Base-by-base conservation (phyloP, 176 grass and related monocot genomes). In the Musa schizocarpa region DNA sequence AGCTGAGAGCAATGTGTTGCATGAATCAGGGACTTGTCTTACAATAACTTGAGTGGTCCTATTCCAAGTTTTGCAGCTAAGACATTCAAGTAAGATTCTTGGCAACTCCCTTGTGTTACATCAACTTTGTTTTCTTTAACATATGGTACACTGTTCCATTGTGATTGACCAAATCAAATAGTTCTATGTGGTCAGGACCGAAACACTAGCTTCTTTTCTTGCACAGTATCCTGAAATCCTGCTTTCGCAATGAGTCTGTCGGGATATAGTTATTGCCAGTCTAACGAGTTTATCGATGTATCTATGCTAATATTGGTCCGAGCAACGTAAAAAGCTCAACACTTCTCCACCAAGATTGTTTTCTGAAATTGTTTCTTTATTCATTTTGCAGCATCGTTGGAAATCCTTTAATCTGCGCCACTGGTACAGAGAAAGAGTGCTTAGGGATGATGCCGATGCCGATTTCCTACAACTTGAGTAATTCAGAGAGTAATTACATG, bases 361-460 rank as follows among this genome's bases (percentile, higher is more conserved):
- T 52, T 14, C 24, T 77, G 73, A 21, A 13, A 52, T 68, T 29
- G 53, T 70, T 24, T 77, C 2, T 16, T 81, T 9, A 54, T 84
- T 74, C 74, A 29, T 83, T 69, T 53, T 86, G 76, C 90, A 98
- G 95, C 85, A 86, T 98, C 80, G 95, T 98, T 66, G 95, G 95
- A 49, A 98, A 98, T 82, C 95, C 96, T 67, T 87, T 99, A 63
- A 91, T 99, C 51, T 99, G 96, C 12, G 77, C 77, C 14, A 73
- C 88, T 17, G 84, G 74, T 27, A 73, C 52, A 9, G 83, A 95
- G 54, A 79, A 89, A 76, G 88, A 89, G 70, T 99, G 96, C 79
- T 94, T 81, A 9, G 88, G 91, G 55, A 92, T 80, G 22, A 86
- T 72, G 12, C 89, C 81, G 1, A 86, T 99, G 83, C 86, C 95